These are phyloP conservation scores for Trametes cinnabarina DNA, from an alignment of 768 basidiomycete genomes.

Conservation along the genomic window DNA sequence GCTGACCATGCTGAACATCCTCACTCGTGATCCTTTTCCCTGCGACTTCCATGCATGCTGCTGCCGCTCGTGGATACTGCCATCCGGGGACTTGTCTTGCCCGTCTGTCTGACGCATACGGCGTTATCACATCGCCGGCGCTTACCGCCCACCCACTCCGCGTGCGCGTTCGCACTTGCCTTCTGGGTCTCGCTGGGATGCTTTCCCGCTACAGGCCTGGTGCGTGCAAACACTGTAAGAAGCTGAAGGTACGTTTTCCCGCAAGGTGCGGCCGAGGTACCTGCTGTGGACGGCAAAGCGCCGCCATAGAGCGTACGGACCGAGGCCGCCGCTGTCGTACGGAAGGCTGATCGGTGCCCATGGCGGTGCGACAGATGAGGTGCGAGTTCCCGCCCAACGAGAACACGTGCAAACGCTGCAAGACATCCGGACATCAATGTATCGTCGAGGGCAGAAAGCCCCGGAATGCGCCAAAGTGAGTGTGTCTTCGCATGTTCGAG, in stretches of 20 bases:
- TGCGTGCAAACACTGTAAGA: constrained; percentile 85
- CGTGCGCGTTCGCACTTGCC: background rate
- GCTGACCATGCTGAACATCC: constrained; percentile 4
- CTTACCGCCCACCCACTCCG: background rate
- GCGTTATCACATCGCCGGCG: constrained; percentile 10
- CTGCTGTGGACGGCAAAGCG: background rate
- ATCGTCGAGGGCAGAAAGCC: constrained; percentile 84
- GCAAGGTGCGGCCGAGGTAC: constrained; percentile 4
- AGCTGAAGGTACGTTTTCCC: constrained; percentile 65
- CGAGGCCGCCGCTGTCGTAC: constrained; percentile 5
- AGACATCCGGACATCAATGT: constrained; percentile 68
- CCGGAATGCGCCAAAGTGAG: constrained; percentile 79
- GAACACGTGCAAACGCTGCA: constrained; percentile 78
- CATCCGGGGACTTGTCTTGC: constrained; percentile 6
- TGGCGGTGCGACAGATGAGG: constrained; percentile 62
- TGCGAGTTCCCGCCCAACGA: constrained; percentile 75
- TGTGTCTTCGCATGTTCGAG: constrained; percentile 20
- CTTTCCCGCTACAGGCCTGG: constrained; percentile 52
- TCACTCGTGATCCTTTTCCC: background rate
- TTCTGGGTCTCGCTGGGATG: background rate
- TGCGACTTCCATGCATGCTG: background rate
- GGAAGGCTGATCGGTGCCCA: constrained; percentile 13
- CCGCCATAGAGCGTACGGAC: background rate
- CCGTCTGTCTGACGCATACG: constrained; percentile 1
- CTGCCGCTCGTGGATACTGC: constrained; percentile 1